A percentile compares a stretch with the other conserved stretches of the same genome.
These are phyloP conservation scores for Cordyceps militaris DNA, from an alignment of 2,329 filamentous ascomycete genomes.

Conservation along the genomic window DNA sequence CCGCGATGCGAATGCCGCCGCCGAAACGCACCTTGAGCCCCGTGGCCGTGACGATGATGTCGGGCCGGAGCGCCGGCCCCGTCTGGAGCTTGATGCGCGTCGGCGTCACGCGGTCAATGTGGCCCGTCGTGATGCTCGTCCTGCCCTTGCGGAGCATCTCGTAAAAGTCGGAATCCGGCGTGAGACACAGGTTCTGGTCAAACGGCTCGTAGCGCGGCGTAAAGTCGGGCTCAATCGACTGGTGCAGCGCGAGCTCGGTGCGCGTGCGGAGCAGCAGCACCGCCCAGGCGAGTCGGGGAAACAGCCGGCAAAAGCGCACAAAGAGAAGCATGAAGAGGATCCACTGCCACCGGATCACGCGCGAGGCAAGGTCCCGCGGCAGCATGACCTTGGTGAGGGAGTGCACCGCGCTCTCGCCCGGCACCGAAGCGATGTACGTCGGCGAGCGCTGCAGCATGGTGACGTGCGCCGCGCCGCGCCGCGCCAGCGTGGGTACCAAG, in stretches of 20 bases:
- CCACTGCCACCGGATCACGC: constrained; percentile 40
- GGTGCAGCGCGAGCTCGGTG: constrained; percentile 38
- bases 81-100: constrained; percentile 36
- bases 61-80: constrained; percentile 41
- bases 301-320: constrained; percentile 41
- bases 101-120: constrained; percentile 38
- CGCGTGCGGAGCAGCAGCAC: constrained; percentile 35
- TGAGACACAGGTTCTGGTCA: constrained; percentile 63
- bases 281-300: constrained; percentile 37
- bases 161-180: constrained; percentile 39
- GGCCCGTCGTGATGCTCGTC: constrained; percentile 36
- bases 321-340: constrained; percentile 34
- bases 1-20: constrained; percentile 33
- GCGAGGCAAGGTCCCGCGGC: constrained; percentile 35
- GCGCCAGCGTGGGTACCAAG: constrained; percentile 52
- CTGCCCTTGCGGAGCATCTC: constrained; percentile 30
- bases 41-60: constrained; percentile 59
- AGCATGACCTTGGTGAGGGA: constrained; percentile 33
- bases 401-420: not conserved
- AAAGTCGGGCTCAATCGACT: constrained; percentile 35
- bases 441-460: constrained; percentile 67
- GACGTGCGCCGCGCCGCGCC: constrained; percentile 45
- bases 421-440: constrained; percentile 44
- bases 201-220: constrained; percentile 49
- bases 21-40: constrained; percentile 51